These are phyloP conservation scores for Umbilicus rupestris DNA, from an alignment of 164 flowering plant species.

Conservation along the genomic window DNA sequence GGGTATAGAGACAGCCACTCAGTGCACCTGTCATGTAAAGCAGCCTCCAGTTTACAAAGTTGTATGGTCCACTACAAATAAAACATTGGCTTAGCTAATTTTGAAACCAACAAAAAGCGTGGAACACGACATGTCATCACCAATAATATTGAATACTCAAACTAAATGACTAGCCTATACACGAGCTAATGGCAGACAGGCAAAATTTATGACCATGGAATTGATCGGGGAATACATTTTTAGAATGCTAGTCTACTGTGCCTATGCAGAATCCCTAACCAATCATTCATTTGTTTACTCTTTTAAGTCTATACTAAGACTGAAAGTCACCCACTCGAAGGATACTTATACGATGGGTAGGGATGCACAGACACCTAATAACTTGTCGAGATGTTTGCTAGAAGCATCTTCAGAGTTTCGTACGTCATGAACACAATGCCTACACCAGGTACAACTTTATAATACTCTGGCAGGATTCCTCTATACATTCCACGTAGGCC, in stretches of 20 bases:
- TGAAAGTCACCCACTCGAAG: neutral
- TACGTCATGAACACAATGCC: constrained; percentile 81
- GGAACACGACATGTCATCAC: too few species aligned
- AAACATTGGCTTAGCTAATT: too few species aligned
- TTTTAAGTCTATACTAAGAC: constrained; percentile 2
- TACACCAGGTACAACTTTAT: constrained; percentile 79
- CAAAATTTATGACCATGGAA: constrained; percentile 45
- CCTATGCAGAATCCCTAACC: constrained; percentile 14
- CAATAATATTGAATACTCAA: too few species aligned
- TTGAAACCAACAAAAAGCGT: too few species aligned
- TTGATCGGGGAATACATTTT: constrained; percentile 12
- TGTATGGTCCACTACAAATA: too few species aligned
- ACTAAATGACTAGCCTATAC: neutral
- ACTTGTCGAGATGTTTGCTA: constrained; percentile 18
- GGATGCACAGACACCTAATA: neutral
- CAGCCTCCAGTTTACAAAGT: too few species aligned
- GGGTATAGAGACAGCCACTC: too few species aligned
- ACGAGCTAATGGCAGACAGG: neutral
- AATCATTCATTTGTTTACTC: constrained; percentile 5
- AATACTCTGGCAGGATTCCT: constrained; percentile 79
- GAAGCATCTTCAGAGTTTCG: constrained; percentile 56
- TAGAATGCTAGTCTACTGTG: constrained; percentile 12
- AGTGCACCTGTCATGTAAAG: too few species aligned
- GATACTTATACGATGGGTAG: neutral
- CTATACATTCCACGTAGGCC: constrained; percentile 67